Evolutionary conservation across 352 stramenopile genomes (phyloP).

Genomic region (Phytophthora tubulina): DNA sequence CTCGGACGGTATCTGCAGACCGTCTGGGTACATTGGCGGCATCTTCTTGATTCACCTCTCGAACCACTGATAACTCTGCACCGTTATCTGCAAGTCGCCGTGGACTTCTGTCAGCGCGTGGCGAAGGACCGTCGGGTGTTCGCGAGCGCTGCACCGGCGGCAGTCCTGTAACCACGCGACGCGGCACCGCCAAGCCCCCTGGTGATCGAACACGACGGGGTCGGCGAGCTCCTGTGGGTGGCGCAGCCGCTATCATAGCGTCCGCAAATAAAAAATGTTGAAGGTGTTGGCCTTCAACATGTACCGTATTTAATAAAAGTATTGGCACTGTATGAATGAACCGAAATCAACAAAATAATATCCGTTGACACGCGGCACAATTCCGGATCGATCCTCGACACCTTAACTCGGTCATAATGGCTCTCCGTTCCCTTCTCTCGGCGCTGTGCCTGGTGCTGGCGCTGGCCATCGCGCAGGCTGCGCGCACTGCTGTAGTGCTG

Average conservation of each 20-base stretch:
- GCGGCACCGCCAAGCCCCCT: slow-evolving; percentile 8
- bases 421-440: slow-evolving; percentile 28
- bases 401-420: slow-evolving; percentile 22
- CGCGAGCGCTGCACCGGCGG: slow-evolving; percentile 18
- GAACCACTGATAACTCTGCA: slow-evolving; percentile 12
- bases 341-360: slow-evolving; percentile 8
- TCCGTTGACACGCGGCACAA: slow-evolving; percentile 32
- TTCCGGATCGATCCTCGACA: slow-evolving; percentile 20
- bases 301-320: background rate
- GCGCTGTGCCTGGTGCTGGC: slow-evolving; percentile 29
- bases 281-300: slow-evolving; percentile 9
- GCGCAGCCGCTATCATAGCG: slow-evolving; percentile 29
- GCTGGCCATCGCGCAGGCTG: slow-evolving; percentile 39
- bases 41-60: slow-evolving; percentile 4
- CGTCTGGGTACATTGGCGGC: background rate
- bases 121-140: slow-evolving; percentile 3
- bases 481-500: slow-evolving; percentile 77
- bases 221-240: slow-evolving; percentile 19
- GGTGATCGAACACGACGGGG: slow-evolving; percentile 27
- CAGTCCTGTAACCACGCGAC: slow-evolving; percentile 5
- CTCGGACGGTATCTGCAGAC: slow-evolving; percentile 52
- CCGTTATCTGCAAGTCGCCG: slow-evolving; percentile 6
- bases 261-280: background rate
- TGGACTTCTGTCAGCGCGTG: slow-evolving; percentile 16
- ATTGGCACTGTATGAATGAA: too few relatives aligned